Base-by-base conservation (phyloP, 768 basidiomycete species). In the Postia placenta region DNA sequence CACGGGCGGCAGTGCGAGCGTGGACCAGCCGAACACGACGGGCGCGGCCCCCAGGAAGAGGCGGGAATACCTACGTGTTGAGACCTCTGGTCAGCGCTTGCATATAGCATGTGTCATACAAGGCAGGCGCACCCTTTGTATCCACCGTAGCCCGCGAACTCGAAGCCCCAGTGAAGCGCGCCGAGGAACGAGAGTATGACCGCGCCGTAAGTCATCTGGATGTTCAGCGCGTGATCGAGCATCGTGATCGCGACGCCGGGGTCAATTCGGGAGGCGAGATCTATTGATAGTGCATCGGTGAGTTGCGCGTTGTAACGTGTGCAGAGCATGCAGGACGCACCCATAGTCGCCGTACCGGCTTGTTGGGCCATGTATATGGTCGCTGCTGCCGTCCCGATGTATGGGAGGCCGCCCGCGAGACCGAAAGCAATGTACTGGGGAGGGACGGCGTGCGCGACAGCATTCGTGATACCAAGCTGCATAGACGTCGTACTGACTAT, bases 161-260 rank as follows among this genome's bases (percentile, higher is more conserved):
- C 93, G 80, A 97, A 89, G 12, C 95, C 94, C 94, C 95, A 97
- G 63, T 93, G 92, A 17, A 94, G 63, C 11, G 91, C 91, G 47
- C 92, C 93, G 23, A 98, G 77, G 80, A 97, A 96, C 38, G 90
- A 92, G 27, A 98, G 78, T 70, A 98, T 79, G 51, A 95, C 85
- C 11, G 93, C 93, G 26, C 95, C 95, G 57, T 98, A 98, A 6
- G 92, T 94, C 47, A 94, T 87, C 68, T 98, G 95, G 47, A 93
- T 68, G 60, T 78, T 79, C 48, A 95, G 72, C 11, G 91, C 84
- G 60, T 85, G 84, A 61, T 93, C 83, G 20, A 98, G 75, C 11
- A 92, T 56, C 2, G 85, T 87, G 47, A 87, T 69, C 0, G 86
- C 87, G 3, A 88, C 81, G 6, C 85, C 80, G 1, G 90, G 83